phyloP scores from a whole-genome alignment of 305 asterid species.

The Andrographis paniculata region DNA sequence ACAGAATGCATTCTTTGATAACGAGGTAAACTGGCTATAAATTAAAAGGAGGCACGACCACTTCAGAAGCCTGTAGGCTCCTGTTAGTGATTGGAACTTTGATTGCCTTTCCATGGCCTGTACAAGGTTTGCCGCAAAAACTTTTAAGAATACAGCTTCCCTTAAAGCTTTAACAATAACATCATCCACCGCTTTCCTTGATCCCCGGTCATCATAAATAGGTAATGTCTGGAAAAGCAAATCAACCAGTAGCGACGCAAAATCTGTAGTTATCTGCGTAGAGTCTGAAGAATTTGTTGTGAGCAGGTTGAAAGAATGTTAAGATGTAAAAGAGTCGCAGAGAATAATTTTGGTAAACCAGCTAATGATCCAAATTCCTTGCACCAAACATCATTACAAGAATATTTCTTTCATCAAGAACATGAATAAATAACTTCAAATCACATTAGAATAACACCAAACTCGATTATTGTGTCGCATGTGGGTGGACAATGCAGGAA shows the following conservation, averaged over 20 bases:
- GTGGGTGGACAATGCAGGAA: too few species aligned
- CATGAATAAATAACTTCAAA: background rate
- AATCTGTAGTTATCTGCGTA: slow-evolving; percentile 59
- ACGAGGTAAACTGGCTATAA: slow-evolving; percentile 57
- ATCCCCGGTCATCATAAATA: slow-evolving; percentile 71
- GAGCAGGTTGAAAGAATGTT: background rate
- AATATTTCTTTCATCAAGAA: background rate
- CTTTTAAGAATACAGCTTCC: slow-evolving; percentile 58
- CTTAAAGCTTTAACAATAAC: slow-evolving; percentile 52
- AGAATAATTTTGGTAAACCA: slow-evolving; percentile 7
- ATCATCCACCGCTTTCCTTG: slow-evolving; percentile 84
- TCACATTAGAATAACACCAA: background rate
- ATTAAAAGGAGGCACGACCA: slow-evolving; percentile 84
- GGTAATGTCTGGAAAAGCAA: slow-evolving; percentile 58
- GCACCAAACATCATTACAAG: slow-evolving; percentile 1
- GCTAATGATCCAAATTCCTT: slow-evolving; percentile 1
- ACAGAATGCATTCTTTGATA: slow-evolving; percentile 73
- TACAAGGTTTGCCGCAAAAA: slow-evolving; percentile 84
- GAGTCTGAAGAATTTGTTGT: slow-evolving; percentile 23
- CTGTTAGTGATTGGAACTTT: slow-evolving; percentile 55
- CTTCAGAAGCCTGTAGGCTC: slow-evolving; percentile 66
- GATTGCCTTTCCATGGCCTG: slow-evolving; percentile 90
- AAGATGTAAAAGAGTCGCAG: slow-evolving; percentile 4
- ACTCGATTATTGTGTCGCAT: too few species aligned
- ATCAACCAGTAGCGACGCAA: slow-evolving; percentile 70